phyloP scores from a whole-genome alignment of 805 yeast genomes.

The Yarrowia keelungensis region DNA sequence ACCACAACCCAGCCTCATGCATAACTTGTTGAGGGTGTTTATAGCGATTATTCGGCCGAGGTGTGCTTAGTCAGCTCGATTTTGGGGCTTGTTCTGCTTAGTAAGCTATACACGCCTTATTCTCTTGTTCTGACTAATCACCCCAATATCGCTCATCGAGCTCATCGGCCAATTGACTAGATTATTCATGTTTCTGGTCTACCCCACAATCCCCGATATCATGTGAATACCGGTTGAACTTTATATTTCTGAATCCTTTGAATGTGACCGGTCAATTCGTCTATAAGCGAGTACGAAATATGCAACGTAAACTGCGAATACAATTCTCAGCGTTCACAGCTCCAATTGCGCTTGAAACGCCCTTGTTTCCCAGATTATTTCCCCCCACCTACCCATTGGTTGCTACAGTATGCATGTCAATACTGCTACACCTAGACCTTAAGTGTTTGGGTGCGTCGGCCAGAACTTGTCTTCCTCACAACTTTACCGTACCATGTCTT shows the following conservation, averaged over 20 bases:
- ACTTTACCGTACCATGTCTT: conserved; percentile 16
- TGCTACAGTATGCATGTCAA: conserved; percentile 6
- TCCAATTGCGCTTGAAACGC: neutral
- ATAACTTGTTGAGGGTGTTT: conserved; percentile 8
- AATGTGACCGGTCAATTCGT: no score
- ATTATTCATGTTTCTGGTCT: neutral
- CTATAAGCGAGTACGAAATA: no score
- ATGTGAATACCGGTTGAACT: conserved; percentile 32
- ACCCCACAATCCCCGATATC: conserved; percentile 32
- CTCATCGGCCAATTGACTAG: conserved; percentile 2
- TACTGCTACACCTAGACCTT: neutral
- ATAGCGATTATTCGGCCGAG: conserved; percentile 7
- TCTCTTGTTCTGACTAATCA: neutral
- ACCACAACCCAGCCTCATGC: neutral
- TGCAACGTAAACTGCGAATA: no score
- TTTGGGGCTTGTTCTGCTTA: neutral
- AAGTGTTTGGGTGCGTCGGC: neutral
- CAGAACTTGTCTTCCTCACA: neutral
- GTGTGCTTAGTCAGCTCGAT: neutral
- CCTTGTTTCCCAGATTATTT: neutral
- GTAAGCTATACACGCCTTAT: neutral
- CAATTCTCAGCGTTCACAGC: no score
- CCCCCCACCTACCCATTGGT: neutral
- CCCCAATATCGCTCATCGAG: no score
- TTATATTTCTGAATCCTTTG: neutral